Percentiles rank a stretch among this genome's conserved stretches.
phyloP scores from a whole-genome alignment of 208 protist genomes.

The Acanthamoeba lenticulata region DNA sequence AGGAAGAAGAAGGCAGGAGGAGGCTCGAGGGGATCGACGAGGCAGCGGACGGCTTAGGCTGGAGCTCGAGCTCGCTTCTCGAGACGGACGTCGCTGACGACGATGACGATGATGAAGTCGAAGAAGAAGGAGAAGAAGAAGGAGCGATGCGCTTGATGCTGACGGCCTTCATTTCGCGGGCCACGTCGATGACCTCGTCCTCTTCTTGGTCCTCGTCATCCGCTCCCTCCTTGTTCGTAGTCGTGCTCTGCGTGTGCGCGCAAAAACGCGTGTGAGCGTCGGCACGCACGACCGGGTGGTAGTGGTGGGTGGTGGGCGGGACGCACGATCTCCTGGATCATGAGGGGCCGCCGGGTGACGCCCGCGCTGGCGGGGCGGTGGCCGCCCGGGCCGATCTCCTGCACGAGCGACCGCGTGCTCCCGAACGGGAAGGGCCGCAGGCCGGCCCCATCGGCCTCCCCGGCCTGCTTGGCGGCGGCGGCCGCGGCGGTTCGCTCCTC shows the following conservation, averaged over 20 bases:
- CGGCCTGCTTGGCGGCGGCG: neutral
- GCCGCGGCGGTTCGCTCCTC: neutral
- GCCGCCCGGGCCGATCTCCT: neutral
- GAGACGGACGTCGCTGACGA: neutral
- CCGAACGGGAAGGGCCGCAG: neutral
- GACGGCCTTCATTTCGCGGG: neutral
- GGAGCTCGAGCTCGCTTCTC: neutral
- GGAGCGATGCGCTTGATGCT: neutral
- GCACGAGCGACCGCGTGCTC: neutral
- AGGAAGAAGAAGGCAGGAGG: neutral
- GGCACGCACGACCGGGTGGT: neutral
- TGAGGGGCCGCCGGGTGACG: neutral
- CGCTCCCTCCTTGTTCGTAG: neutral
- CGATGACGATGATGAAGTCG: neutral
- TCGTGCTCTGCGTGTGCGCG: neutral
- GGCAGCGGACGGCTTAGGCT: neutral
- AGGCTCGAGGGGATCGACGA: neutral
- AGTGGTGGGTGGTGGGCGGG: neutral
- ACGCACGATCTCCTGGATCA: slow-evolving; percentile 27
- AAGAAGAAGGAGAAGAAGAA: neutral
- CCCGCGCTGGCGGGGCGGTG: neutral
- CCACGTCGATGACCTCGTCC: slow-evolving; percentile 28
- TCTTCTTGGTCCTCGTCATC: neutral
- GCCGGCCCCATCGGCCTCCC: neutral
- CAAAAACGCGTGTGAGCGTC: too few relatives aligned